These are phyloP conservation scores for Coemansia sp. DNA, from an alignment of 192 early-diverging fungal species.

Conservation along the genomic window DNA sequence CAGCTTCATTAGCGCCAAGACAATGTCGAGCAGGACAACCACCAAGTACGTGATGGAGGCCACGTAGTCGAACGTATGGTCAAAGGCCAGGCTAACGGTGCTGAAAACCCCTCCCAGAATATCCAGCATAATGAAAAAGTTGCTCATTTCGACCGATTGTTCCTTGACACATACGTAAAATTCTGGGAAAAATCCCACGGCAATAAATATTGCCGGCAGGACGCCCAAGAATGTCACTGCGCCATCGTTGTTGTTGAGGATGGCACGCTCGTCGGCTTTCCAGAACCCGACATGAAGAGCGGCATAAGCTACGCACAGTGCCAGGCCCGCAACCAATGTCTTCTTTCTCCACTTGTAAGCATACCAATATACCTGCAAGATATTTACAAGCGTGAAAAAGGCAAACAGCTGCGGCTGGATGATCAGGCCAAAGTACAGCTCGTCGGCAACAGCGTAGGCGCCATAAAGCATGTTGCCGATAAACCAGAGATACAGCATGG, in stretches of 20 bases:
- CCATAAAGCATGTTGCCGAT: conserved; percentile 44
- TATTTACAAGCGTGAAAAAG: conserved; percentile 44
- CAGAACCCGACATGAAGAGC: conserved; percentile 46
- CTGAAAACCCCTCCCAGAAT: conserved; percentile 44
- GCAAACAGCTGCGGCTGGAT: conserved; percentile 53
- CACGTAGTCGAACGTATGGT: conserved; percentile 49
- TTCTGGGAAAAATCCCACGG: conserved; percentile 48
- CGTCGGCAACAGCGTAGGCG: conserved; percentile 35
- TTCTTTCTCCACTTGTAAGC: conserved; percentile 23
- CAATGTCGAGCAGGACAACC: conserved; percentile 42
- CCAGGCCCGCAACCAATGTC: neutral
- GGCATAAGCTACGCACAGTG: conserved; percentile 27
- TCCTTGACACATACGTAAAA: conserved; percentile 50
- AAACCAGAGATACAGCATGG: conserved; percentile 52
- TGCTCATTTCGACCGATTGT: conserved; percentile 49
- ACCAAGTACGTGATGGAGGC: conserved; percentile 51
- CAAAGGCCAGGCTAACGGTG: conserved; percentile 49
- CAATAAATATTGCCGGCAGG: conserved; percentile 45
- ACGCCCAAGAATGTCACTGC: conserved; percentile 40
- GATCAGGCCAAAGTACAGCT: conserved; percentile 39
- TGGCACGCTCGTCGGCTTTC: conserved; percentile 32
- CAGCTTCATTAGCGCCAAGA: conserved; percentile 43
- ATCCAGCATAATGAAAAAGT: conserved; percentile 44
- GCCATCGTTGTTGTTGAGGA: conserved; percentile 16
- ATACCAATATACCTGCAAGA: conserved; percentile 47